Conservation (phyloP, 805 yeast species). For the Candida pseudofarinosa region DNA sequence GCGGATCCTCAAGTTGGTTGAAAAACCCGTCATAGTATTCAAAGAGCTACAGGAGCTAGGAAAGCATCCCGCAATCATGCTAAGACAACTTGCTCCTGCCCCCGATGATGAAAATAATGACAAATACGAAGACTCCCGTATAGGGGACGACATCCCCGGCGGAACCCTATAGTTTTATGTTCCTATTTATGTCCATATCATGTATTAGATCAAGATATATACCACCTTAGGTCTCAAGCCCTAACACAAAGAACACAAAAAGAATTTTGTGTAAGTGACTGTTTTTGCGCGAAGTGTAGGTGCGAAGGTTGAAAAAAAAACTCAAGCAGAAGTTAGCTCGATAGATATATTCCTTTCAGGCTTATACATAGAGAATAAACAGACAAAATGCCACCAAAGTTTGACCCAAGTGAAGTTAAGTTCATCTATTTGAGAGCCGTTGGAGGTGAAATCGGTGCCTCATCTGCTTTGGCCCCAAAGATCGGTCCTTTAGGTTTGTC, state of each 20-base stretch:
- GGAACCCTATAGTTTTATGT: constrained; percentile 28
- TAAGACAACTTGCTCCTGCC: constrained; percentile 65
- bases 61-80: constrained; percentile 86
- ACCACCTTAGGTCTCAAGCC: constrained; percentile 16
- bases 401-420: constrained; percentile 98
- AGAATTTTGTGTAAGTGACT: constrained; percentile 4
- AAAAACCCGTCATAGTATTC: constrained; percentile 81
- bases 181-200: neutral
- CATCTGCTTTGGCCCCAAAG: constrained; percentile 99
- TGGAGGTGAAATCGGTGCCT: constrained; percentile 99
- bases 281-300: constrained; percentile 4
- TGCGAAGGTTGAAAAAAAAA: constrained; percentile 9
- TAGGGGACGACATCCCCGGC: constrained; percentile 43
- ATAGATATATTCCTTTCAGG: constrained; percentile 4
- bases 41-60: constrained; percentile 84
- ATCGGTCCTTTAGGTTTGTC: constrained; percentile 99
- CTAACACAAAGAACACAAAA: constrained; percentile 7
- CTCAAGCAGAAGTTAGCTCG: constrained; percentile 6
- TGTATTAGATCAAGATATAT: neutral
- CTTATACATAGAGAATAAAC: constrained; percentile 10
- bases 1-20: constrained; percentile 74
- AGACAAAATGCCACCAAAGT: constrained; percentile 86
- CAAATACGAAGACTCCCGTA: constrained; percentile 33
- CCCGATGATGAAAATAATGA: constrained; percentile 23
- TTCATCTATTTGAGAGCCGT: constrained; percentile 98